phyloP scores from a whole-genome alignment of 129 eudicot species.

The Lonicera japonica region DNA sequence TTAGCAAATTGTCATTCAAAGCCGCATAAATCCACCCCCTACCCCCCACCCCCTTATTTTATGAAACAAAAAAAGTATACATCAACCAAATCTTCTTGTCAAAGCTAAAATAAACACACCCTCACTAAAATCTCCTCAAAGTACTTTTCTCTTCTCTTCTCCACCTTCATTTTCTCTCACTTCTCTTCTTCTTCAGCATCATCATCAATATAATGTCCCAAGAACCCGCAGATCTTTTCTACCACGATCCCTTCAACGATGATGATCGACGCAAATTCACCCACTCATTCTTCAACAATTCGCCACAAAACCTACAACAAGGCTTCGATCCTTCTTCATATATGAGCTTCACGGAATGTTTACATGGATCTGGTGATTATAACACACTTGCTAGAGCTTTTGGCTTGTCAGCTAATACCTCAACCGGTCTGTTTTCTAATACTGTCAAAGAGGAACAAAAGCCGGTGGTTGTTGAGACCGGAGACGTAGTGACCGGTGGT shows the following conservation, averaged over 20 bases:
- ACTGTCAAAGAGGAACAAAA: conserved; percentile 30
- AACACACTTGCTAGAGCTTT: conserved; percentile 35
- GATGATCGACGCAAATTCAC: conserved; percentile 30
- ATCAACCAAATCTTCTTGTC: conserved; percentile 40
- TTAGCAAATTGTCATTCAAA: conserved; percentile 34
- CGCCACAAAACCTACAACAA: conserved; percentile 17
- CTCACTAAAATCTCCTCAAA: conserved; percentile 43
- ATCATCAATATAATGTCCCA: conserved; percentile 48
- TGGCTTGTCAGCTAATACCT: conserved; percentile 42
- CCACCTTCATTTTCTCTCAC: conserved; percentile 13
- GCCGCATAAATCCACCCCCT: conserved; percentile 2
- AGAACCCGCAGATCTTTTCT: conserved; percentile 55
- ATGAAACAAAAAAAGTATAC: conserved; percentile 10
- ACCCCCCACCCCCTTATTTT: not conserved
- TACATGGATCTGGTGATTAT: conserved; percentile 42
- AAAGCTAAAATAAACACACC: conserved; percentile 67
- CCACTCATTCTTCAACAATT: conserved; percentile 16
- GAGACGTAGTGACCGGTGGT: conserved; percentile 21
- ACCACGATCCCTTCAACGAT: conserved; percentile 45
- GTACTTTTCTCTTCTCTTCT: conserved; percentile 24
- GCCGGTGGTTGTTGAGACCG: conserved; percentile 2
- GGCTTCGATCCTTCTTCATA: conserved; percentile 32
- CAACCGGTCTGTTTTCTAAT: conserved; percentile 23
- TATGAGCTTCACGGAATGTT: conserved; percentile 46
- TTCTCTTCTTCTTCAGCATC: conserved; percentile 4